Evolutionary conservation across 2,329 filamentous ascomycete species (phyloP), one percentile per base, ranked within the genome.

Genomic region (Thermoascus crustaceus): DNA sequence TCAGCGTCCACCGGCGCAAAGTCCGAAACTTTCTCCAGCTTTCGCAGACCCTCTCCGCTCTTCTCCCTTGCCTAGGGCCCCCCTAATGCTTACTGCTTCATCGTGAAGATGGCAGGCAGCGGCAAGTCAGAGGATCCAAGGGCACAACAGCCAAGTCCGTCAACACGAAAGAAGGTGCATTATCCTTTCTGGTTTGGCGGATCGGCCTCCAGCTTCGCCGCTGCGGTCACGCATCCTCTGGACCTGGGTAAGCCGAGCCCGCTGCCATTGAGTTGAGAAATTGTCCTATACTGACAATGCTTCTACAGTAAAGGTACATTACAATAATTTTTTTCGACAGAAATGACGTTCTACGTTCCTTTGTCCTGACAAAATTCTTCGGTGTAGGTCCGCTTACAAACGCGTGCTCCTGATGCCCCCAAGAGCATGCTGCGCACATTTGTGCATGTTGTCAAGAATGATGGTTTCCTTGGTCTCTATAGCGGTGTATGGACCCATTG

Each of bases 101-200:
- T 33, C 21, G 32, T 29, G 22, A 54, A 45, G 44, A 59, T 61
- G 57, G 53, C 53, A 46, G 54, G 52, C 46, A 53, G 47, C 32
- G 52, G 48, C 37, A 58, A 57, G 42, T 39, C 56, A 43, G 41
- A 55, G 43, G 44, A 55, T 38, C 40, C 54, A 32, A 47, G 46
- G 25, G 41, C 48, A 24, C 42, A 38, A 24, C 43, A 38, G 33
- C 44, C 30, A 35, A 39, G 41, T 35, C 45, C 46, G 36, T 41
- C 45, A 29, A 50, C 52, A 36, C 43, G 48, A 35, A 54, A 55
- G 43, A 57, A 60, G 49, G 51, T 68, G 32, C 66, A 66, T 50
- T 89, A 89, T 65, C 84, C 84, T 7, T 89, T 89, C 64, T 96
- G 89, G 91, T 96, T 98, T 61, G 91, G 91, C 45, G 91, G 91